Evolutionary conservation across 257 asterid species (phyloP), one percentile per base, ranked within the genome.

Genomic region (Ligustrum vulgare): DNA sequence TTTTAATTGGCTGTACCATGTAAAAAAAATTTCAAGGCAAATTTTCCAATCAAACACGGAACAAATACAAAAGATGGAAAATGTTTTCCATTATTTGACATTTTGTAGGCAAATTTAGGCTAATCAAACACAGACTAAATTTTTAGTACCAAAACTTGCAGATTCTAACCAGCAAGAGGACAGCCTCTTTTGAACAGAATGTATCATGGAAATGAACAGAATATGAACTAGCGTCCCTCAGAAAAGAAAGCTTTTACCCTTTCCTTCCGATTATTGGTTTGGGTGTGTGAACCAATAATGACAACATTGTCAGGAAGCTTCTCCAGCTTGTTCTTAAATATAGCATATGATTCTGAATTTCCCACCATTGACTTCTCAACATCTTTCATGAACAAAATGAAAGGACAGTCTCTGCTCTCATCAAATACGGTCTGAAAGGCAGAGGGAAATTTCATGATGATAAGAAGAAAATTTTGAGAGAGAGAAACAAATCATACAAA

Each of bases 341-440:
- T 77, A 60, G 91, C 75, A 78, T 83, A 87, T 8, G 95, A 86
- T 71, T 91, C 99, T 28, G 95, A 80, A 83, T 80, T 89, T 71
- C 96, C 97, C 0, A 88, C 87, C 84, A 94, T 86, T 63, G 89
- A 88, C 86, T 92, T 94, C 83, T 94, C 99, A 66, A 93, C 91
- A 80, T 94, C 98, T 91, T 91, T 94, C 87, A 94, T 84, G 74
- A 91, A 94, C 86, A 94, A 86, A 82, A 94, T 87, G 79, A 94
- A 88, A 49, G 97, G 97, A 79, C 88, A 84, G 69, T 87, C 88
- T 81, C 88, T 86, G 85, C 99, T 94, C 81, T 83, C 96, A 63
- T 81, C 84, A 79, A 79, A 87, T 35, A 93, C 91, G 25, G 86
- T 90, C 99, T 94, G 75, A 62, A 67, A 85, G 15, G 60, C 45